Conservation (phyloP, 768 basidiomycete species). For the Postia placenta region DNA sequence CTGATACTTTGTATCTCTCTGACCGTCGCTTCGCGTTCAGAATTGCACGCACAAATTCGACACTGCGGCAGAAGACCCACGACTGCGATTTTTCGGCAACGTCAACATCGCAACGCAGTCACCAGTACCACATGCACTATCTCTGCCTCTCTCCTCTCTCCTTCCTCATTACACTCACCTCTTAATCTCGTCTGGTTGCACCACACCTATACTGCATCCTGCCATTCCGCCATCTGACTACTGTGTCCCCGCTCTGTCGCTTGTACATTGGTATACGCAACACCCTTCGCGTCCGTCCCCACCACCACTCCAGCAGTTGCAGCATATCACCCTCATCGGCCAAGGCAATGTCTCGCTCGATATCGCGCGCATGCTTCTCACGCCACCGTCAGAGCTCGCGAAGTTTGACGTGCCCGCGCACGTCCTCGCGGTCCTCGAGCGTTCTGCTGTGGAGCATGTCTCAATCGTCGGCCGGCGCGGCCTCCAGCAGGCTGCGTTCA, state of each 20-base stretch:
- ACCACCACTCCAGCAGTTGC: slow-evolving; percentile 53
- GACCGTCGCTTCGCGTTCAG: slow-evolving; percentile 32
- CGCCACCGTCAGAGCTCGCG: slow-evolving; percentile 51
- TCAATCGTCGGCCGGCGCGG: slow-evolving; percentile 84
- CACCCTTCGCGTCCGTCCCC: slow-evolving; percentile 62
- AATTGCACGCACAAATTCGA: slow-evolving; percentile 98
- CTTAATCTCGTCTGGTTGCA: slow-evolving; percentile 82
- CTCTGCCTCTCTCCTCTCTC: slow-evolving; percentile 56
- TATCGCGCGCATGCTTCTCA: slow-evolving; percentile 84
- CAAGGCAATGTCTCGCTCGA: slow-evolving; percentile 96
- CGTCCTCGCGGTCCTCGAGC: slow-evolving; percentile 62
- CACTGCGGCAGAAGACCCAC: slow-evolving; percentile 64
- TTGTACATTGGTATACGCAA: slow-evolving; percentile 96
- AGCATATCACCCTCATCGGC: slow-evolving; percentile 81
- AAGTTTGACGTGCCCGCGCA: slow-evolving; percentile 73
- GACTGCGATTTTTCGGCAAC: slow-evolving; percentile 90
- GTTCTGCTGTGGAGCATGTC: slow-evolving; percentile 65
- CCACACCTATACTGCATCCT: slow-evolving; percentile 54
- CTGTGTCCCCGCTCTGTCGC: slow-evolving; percentile 68
- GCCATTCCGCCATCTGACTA: slow-evolving; percentile 39
- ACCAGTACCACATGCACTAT: slow-evolving; percentile 45
- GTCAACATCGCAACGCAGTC: slow-evolving; percentile 47
- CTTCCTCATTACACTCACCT: slow-evolving; percentile 77
- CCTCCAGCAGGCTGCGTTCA: slow-evolving; percentile 84
- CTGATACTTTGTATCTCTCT: not conserved